Evolutionary conservation across 177 flowering plant genomes (phyloP), one percentile per base, ranked within the genome.

Genomic region (Vitis hybrid): DNA sequence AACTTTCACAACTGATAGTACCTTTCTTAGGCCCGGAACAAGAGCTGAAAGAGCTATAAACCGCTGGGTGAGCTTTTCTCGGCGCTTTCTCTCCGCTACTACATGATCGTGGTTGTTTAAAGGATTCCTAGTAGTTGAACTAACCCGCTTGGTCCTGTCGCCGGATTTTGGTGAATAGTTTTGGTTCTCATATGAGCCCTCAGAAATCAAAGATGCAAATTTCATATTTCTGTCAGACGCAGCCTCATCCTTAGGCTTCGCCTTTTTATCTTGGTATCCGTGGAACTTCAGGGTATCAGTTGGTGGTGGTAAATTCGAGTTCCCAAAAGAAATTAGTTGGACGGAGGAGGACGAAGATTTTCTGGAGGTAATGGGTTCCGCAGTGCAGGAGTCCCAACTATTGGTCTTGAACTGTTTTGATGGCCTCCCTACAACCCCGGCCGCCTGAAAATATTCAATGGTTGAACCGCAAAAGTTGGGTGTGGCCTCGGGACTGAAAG

Each of bases 291-390:
- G 55, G 18, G 57, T 12, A 26, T 10, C 8, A 6, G 14, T 60
- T 1, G 45, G 33, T 2, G 58, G 66, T 29, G 72, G 31, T 10
- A 55, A 69, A 7, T 50, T 11, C 31, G 20, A 18, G 48, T 56
- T 55, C 19, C 55, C 80, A 51, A 80, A 80, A 8, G 79, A 75
- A 59, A 80, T 73, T 9, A 77, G n/a, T 12, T 72, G 78, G 13
- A 78, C 68, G 22, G 68, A 58, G 1, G 75, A 68, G 2, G 75
- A 74, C 10, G 79, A 52, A 56, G 74, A 33, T 56, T 65, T 48
- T 16, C 53, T 68, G 6, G 69, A 5, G 2, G 67, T 51, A 0
- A 26, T 59, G 51, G 51, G 59, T 45, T 60, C 45, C 14, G 61
- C 53, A 20, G 64, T 19, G 57, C 51, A 26, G 33, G 76, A 62